Evolutionary conservation across 495 filamentous ascomycete genomes (phyloP).

Genomic region (Penicillium riverlandense): DNA sequence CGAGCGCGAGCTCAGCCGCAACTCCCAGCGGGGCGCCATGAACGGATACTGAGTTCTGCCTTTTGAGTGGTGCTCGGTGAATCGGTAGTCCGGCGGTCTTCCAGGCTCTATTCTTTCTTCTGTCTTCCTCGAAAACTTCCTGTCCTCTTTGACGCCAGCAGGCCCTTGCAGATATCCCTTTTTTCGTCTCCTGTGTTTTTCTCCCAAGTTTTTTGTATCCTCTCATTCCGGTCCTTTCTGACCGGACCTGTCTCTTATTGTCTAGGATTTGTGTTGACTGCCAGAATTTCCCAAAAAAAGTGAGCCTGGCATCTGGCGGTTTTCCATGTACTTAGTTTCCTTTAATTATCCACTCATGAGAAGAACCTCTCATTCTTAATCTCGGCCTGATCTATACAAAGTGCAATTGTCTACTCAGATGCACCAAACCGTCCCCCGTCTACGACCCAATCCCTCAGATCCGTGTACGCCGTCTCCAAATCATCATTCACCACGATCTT

Average conservation of each 20-base stretch:
- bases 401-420: not conserved
- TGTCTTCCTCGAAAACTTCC: constrained; percentile 18
- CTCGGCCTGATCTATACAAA: too few species aligned
- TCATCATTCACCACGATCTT: constrained; percentile 86
- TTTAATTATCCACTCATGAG: constrained; percentile 28
- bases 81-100: not conserved
- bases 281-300: constrained; percentile 13
- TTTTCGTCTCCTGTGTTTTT: constrained; percentile 22
- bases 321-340: constrained; percentile 38
- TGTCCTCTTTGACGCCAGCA: constrained; percentile 30
- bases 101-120: constrained; percentile 5
- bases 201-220: constrained; percentile 16
- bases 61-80: too few species aligned
- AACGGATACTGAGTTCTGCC: constrained; percentile 73
- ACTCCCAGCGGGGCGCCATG: constrained; percentile 94
- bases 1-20: constrained; percentile 91
- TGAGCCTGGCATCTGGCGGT: constrained; percentile 25
- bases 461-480: constrained; percentile 72
- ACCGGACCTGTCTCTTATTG: constrained; percentile 16
- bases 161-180: constrained; percentile 42
- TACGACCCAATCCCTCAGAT: constrained; percentile 63
- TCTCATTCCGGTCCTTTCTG: constrained; percentile 7
- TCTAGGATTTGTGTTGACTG: constrained; percentile 21
- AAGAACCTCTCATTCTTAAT: constrained; percentile 11
- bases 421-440: constrained; percentile 38